Evolutionary conservation across 2,329 filamentous ascomycete species (phyloP).

Genomic region (Xylaria sp.): DNA sequence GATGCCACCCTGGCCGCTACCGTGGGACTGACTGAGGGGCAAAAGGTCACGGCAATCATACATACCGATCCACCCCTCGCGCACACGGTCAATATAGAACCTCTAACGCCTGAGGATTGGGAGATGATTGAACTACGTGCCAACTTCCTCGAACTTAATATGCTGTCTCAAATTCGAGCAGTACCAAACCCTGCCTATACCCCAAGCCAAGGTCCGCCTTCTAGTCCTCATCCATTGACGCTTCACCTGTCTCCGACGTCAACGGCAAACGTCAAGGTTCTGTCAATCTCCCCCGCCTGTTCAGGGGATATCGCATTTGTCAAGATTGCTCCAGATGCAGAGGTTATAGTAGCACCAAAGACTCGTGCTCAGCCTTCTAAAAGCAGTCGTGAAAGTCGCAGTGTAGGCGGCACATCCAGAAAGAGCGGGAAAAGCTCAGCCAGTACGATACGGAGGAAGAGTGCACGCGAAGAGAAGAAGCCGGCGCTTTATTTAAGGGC

Average conservation of each 20-base stretch:
- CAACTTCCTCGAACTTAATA: constrained; percentile 92
- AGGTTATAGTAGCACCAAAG: constrained; percentile 97
- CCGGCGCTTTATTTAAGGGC: constrained; percentile 82
- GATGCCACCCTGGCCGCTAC: constrained; percentile 85
- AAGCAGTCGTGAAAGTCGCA: constrained; percentile 77
- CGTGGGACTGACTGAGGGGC: constrained; percentile 81
- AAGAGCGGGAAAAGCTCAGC: constrained; percentile 80
- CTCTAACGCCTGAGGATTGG: constrained; percentile 95
- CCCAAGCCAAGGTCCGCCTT: constrained; percentile 60
- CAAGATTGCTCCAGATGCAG: constrained; percentile 92
- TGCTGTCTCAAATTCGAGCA: constrained; percentile 91
- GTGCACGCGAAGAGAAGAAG: constrained; percentile 71
- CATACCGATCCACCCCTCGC: constrained; percentile 92
- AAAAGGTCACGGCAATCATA: constrained; percentile 77
- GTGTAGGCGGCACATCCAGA: constrained; percentile 81
- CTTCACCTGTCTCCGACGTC: constrained; percentile 95
- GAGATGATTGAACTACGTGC: constrained; percentile 99
- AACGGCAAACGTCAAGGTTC: constrained; percentile 89
- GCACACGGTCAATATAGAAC: constrained; percentile 97
- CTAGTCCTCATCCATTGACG: constrained; percentile 80
- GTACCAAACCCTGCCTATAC: constrained; percentile 84
- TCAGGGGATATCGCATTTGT: constrained; percentile 79
- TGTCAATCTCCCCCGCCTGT: constrained; percentile 81
- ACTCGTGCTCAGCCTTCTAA: constrained; percentile 76
- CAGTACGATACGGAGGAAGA: constrained; percentile 72